These are phyloP conservation scores for Sporobolomyces pararoseus DNA, from an alignment of 768 basidiomycete genomes.

Conservation along the genomic window DNA sequence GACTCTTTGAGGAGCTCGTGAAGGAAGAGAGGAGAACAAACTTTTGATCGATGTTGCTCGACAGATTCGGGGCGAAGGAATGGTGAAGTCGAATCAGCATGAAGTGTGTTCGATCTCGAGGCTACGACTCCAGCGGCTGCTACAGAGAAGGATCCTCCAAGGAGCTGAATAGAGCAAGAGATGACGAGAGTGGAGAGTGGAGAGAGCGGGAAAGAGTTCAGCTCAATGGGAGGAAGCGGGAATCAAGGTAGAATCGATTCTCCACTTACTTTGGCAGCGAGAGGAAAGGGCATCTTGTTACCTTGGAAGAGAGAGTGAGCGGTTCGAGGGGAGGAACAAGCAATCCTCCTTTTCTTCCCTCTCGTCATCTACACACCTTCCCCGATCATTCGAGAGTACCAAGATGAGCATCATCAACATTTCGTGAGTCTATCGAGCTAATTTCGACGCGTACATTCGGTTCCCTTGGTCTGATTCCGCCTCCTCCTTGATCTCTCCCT, in stretches of 20 bases:
- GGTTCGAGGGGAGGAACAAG: background rate
- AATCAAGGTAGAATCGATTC: too few species aligned
- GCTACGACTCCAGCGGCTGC: background rate
- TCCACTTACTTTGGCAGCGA: constrained; percentile 2
- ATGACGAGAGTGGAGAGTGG: constrained; percentile 2
- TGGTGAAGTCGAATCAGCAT: background rate
- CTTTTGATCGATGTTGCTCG: constrained; percentile 13
- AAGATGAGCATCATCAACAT: constrained; percentile 41
- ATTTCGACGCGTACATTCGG: background rate
- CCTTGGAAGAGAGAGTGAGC: too few species aligned
- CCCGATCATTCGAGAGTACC: background rate
- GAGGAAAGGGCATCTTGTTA: constrained; percentile 1
- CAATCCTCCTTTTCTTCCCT: background rate
- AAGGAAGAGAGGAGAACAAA: background rate
- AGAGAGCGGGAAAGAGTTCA: background rate
- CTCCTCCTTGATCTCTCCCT: background rate
- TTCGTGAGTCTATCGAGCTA: constrained; percentile 13
- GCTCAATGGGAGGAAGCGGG: background rate
- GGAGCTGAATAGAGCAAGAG: background rate
- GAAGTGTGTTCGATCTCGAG: background rate
- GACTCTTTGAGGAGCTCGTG: background rate
- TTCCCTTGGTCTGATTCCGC: background rate
- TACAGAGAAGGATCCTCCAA: background rate
- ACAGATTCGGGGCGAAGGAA: constrained; percentile 17
- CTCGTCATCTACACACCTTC: background rate